These are phyloP conservation scores for Jamesozyma spencerorum DNA, from an alignment of 805 yeast genomes.

Conservation along the genomic window DNA sequence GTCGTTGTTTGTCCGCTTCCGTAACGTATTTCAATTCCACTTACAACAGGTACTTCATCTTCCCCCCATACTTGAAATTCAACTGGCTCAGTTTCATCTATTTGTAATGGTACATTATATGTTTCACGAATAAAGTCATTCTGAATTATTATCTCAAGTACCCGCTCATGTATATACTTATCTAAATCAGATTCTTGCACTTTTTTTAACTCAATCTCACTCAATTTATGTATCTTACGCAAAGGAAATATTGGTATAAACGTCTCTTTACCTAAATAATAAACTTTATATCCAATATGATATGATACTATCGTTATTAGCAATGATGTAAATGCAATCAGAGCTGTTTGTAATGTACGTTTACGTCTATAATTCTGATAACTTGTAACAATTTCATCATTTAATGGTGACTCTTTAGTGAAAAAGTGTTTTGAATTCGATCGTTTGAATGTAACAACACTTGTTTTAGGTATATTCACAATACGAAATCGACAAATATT, in stretches of 20 bases:
- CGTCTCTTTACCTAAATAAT: slow-evolving; percentile 18
- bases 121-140: slow-evolving; percentile 27
- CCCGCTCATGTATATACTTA: slow-evolving; percentile 14
- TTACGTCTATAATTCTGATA: not conserved
- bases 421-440: slow-evolving; percentile 20
- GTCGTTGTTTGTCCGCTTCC: slow-evolving; percentile 1
- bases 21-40: slow-evolving; percentile 19
- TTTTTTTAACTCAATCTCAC: slow-evolving; percentile 15
- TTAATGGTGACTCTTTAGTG: slow-evolving; percentile 5
- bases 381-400: not conserved
- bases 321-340: slow-evolving; percentile 9
- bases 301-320: slow-evolving; percentile 22
- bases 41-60: slow-evolving; percentile 25
- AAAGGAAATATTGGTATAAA: slow-evolving; percentile 24
- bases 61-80: slow-evolving; percentile 27
- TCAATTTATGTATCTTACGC: slow-evolving; percentile 17
- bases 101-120: slow-evolving; percentile 25
- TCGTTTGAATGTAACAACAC: not conserved
- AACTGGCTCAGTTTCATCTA: slow-evolving; percentile 8
- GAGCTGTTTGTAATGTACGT: not conserved
- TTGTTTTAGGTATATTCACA: too few relatives aligned
- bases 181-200: slow-evolving; percentile 17
- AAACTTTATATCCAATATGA: slow-evolving; percentile 22
- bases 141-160: slow-evolving; percentile 18
- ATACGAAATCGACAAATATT: too few relatives aligned